Evolutionary conservation across 495 filamentous ascomycete species (phyloP).

Genomic region (Annulohypoxylon bovei): DNA sequence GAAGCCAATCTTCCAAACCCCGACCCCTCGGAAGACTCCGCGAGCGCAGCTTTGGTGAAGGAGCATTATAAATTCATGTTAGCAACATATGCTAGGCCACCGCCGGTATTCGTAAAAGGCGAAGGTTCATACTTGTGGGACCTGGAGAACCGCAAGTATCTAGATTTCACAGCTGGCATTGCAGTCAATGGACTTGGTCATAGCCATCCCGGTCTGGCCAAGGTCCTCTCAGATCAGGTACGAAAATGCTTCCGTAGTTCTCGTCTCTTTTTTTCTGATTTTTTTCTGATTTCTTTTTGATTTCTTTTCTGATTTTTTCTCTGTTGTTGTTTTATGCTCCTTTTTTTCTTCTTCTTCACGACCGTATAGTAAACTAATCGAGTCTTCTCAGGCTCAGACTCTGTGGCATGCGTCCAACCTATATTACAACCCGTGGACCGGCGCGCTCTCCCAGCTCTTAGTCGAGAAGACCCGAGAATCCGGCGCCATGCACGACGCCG

Average conservation of each 20-base stretch:
- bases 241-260: constrained; percentile 5
- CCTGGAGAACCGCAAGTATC: constrained; percentile 84
- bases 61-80: constrained; percentile 88
- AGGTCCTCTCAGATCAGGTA: constrained; percentile 78
- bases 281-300: too few species aligned
- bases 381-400: constrained; percentile 66
- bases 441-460: constrained; percentile 84
- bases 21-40: constrained; percentile 81
- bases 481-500: constrained; percentile 81
- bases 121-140: constrained; percentile 90
- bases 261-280: not conserved
- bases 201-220: constrained; percentile 75
- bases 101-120: constrained; percentile 87
- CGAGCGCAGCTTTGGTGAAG: constrained; percentile 75
- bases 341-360: too few species aligned
- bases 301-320: too few species aligned
- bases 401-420: constrained; percentile 93
- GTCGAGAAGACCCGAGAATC: constrained; percentile 77
- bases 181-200: constrained; percentile 95
- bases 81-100: constrained; percentile 91
- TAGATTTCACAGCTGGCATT: constrained; percentile 96
- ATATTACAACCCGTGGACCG: constrained; percentile 95
- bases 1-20: constrained; percentile 74
- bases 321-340: too few species aligned
- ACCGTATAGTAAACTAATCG: constrained; percentile 7